These are phyloP conservation scores for Pseudonitzschia multiseries DNA, from an alignment of 108 stramenopile species.

Conservation along the genomic window DNA sequence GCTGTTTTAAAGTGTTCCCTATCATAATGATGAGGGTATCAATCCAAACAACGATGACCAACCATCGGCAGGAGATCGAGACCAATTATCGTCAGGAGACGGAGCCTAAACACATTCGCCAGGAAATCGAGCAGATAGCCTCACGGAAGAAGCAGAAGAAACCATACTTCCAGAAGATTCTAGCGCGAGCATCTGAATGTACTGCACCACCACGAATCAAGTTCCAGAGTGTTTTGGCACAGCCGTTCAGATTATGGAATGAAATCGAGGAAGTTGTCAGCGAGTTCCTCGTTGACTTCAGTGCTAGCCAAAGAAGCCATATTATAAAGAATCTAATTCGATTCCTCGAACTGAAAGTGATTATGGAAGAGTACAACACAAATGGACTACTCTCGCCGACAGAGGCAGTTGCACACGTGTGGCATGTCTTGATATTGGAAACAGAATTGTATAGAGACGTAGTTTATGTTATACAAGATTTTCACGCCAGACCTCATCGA, in stretches of 20 bases:
- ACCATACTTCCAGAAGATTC: neutral
- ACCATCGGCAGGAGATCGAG: slow-evolving; percentile 13
- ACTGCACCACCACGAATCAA: neutral
- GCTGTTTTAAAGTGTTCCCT: too few relatives aligned
- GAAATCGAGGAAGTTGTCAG: slow-evolving; percentile 5
- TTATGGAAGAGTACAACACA: slow-evolving; percentile 23
- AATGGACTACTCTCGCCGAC: slow-evolving; percentile 15
- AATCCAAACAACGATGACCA: slow-evolving; percentile 17
- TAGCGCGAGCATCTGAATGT: neutral
- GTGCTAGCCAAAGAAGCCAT: slow-evolving; percentile 8
- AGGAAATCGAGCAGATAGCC: neutral
- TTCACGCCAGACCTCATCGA: slow-evolving; percentile 17
- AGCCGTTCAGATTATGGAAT: slow-evolving; percentile 8
- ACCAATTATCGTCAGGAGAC: neutral
- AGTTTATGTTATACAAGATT: slow-evolving; percentile 22
- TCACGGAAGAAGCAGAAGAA: neutral
- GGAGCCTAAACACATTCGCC: neutral
- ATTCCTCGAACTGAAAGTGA: slow-evolving; percentile 28
- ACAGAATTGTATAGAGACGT: slow-evolving; percentile 17
- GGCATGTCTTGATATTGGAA: slow-evolving; percentile 24
- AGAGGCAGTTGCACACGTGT: slow-evolving; percentile 18
- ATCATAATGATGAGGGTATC: neutral
- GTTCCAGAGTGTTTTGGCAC: slow-evolving; percentile 11
- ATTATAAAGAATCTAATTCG: slow-evolving; percentile 20
- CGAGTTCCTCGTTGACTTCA: slow-evolving; percentile 15